Evolutionary conservation across 805 yeast species (phyloP).

Genomic region (Saccharomycopsis microspora): DNA sequence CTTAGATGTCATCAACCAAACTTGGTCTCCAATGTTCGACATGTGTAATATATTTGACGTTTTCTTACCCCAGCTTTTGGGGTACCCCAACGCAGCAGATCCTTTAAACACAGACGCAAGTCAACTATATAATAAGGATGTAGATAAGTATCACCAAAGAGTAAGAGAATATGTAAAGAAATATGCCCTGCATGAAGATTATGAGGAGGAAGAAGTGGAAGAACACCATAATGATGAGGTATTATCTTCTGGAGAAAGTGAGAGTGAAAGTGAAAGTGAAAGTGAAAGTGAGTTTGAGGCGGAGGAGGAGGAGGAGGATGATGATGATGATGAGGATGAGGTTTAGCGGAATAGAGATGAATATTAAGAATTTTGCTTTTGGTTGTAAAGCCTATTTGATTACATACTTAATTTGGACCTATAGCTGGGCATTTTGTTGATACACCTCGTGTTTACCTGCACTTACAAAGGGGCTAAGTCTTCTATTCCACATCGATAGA

Average conservation of each 20-base stretch:
- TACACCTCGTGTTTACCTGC: too few relatives aligned
- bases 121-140: conserved; percentile 60
- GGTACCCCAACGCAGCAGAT: conserved; percentile 90
- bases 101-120: conserved; percentile 91
- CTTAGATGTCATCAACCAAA: conserved; percentile 90
- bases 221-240: conserved; percentile 26
- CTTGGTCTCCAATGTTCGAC: conserved; percentile 98
- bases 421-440: too few relatives aligned
- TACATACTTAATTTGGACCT: too few relatives aligned
- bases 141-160: conserved; percentile 49
- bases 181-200: conserved; percentile 43
- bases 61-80: conserved; percentile 81
- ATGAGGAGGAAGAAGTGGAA: conserved; percentile 36
- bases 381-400: too few relatives aligned
- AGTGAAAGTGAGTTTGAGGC: conserved; percentile 20
- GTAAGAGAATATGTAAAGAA: conserved; percentile 65
- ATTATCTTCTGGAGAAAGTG: conserved; percentile 14
- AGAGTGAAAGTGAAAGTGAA: conserved; percentile 11
- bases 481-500: too few relatives aligned
- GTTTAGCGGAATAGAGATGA: conserved; percentile 17
- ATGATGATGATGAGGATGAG: conserved; percentile 17
- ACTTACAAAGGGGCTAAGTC: too few relatives aligned
- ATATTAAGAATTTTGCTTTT: not conserved
- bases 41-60: conserved; percentile 83
- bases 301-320: conserved; percentile 18